Evolutionary conservation across 2,329 filamentous ascomycete genomes (phyloP).

Genomic region (Cercospora sojina): DNA sequence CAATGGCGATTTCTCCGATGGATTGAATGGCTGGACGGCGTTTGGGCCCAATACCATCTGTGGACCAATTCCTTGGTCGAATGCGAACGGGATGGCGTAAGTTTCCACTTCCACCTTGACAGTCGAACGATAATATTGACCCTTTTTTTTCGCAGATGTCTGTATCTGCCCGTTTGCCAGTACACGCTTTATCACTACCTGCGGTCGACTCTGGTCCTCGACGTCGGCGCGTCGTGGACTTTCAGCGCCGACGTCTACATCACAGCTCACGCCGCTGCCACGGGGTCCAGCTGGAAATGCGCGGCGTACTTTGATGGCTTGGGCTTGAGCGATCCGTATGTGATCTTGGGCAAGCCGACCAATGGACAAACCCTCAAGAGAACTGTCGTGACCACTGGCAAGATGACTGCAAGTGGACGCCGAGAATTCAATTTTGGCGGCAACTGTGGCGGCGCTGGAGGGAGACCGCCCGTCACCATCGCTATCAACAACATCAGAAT

Average conservation of each 20-base stretch:
- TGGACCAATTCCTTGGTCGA: neutral
- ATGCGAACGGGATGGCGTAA: neutral
- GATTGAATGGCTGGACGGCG: neutral
- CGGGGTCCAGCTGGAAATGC: neutral
- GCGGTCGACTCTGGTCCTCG: neutral
- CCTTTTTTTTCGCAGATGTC: neutral
- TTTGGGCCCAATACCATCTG: neutral
- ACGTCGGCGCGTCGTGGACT: neutral
- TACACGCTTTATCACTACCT: neutral
- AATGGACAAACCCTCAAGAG: neutral
- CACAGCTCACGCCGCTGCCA: neutral
- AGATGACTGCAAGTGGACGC: neutral
- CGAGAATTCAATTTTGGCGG: neutral
- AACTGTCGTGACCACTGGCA: neutral
- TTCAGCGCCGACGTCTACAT: neutral
- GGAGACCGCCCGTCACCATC: neutral
- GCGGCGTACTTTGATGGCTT: neutral
- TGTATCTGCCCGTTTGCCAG: neutral
- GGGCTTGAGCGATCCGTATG: neutral
- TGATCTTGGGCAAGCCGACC: neutral
- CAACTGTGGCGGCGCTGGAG: neutral
- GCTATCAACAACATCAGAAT: neutral
- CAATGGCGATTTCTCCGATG: neutral
- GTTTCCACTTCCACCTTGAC: neutral
- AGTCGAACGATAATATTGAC: neutral